Conservation (phyloP, 257 asterid species). For the Solanum chiquidenum region DNA sequence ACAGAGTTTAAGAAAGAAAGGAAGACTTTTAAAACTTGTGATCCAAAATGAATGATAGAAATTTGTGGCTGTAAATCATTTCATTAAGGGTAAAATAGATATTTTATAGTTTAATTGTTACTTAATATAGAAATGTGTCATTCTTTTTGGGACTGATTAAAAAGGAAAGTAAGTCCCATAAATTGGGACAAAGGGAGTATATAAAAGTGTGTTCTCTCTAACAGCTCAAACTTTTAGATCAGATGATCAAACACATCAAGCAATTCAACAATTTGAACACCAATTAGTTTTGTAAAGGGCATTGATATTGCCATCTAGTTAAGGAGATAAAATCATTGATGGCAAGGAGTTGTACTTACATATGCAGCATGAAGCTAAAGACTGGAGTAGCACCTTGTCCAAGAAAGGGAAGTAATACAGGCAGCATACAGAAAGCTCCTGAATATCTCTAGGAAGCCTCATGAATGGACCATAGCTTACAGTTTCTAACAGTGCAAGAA, state of each 20-base stretch:
- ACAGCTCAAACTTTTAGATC: background rate
- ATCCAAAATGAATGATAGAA: no score
- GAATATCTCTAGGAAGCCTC: slow-evolving; percentile 62
- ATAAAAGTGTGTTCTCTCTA: background rate
- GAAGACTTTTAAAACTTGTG: no score
- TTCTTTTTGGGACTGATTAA: no score
- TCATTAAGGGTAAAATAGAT: no score
- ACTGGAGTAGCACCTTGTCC: slow-evolving; percentile 52
- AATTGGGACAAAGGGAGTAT: background rate
- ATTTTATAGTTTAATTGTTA: no score
- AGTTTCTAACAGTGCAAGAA: slow-evolving; percentile 17
- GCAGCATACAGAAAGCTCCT: slow-evolving; percentile 79
- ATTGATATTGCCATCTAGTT: background rate
- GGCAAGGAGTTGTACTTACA: slow-evolving; percentile 38
- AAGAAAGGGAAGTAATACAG: slow-evolving; percentile 59
- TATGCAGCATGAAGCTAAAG: slow-evolving; percentile 74
- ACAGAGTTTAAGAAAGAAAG: no score
- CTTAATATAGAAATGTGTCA: no score
- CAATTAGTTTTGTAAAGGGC: background rate
- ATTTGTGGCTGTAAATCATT: no score
- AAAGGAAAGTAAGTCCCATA: no score
- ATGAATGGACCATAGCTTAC: slow-evolving; percentile 65
- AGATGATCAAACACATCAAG: background rate
- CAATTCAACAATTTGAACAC: background rate
- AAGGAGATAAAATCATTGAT: background rate